These are phyloP conservation scores for Sisymbrium altissimum DNA, from an alignment of 345 rosid species.

Conservation along the genomic window DNA sequence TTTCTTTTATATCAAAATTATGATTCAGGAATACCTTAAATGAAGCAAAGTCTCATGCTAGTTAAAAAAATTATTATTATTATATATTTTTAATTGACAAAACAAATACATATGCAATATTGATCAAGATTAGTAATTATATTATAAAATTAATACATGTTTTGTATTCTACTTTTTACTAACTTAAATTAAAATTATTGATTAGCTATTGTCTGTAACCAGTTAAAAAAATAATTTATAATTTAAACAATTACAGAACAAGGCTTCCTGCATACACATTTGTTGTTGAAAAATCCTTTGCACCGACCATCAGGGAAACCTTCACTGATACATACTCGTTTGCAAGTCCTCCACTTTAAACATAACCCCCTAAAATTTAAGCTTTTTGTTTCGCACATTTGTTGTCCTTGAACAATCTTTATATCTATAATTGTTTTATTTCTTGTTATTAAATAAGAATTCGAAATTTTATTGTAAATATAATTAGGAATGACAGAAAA, in stretches of 20 bases:
- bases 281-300: neutral
- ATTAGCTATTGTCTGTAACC: no score
- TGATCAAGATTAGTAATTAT: no score
- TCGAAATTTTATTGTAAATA: neutral
- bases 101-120: no score
- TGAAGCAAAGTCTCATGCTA: no score
- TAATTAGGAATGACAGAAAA: neutral
- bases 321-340: neutral
- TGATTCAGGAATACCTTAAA: no score
- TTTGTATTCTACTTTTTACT: no score
- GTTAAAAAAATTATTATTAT: no score
- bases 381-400: neutral
- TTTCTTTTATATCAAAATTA: no score
- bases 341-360: neutral
- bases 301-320: neutral
- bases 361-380: neutral
- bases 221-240: no score
- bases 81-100: no score
- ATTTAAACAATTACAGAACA: neutral
- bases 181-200: no score
- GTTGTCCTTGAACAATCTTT: neutral
- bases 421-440: neutral
- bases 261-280: neutral
- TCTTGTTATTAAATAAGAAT: neutral
- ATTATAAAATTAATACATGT: no score